phyloP scores from a whole-genome alignment of 371 early-diverging fungal genomes.

The Amoeboaphelidium protococcarum region DNA sequence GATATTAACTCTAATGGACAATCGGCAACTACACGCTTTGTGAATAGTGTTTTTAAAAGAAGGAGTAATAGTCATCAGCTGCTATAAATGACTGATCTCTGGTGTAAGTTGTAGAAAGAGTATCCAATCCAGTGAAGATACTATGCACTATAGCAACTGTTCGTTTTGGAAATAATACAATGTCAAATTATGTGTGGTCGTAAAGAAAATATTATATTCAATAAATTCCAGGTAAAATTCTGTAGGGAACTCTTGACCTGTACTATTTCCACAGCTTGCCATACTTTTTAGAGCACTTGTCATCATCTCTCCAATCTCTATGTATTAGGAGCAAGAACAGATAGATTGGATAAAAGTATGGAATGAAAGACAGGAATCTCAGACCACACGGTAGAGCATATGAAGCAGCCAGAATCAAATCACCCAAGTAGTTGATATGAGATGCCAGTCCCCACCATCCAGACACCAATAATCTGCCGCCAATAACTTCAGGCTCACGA shows the following conservation, averaged over 20 bases:
- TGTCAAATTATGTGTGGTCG: too few species aligned
- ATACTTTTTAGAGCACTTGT: slow-evolving; percentile 3
- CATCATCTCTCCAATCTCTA: slow-evolving; percentile 1
- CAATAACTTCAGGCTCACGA: too few species aligned
- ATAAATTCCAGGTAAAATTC: slow-evolving; percentile 5
- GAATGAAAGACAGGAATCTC: slow-evolving; percentile 40
- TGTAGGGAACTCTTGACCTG: not conserved
- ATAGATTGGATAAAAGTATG: slow-evolving; percentile 53
- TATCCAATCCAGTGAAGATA: too few species aligned
- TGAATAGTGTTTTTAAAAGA: too few species aligned
- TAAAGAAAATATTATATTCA: slow-evolving; percentile 5
- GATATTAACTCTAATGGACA: too few species aligned
- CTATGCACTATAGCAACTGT: too few species aligned
- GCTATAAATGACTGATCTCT: too few species aligned
- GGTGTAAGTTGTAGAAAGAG: too few species aligned
- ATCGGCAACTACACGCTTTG: too few species aligned
- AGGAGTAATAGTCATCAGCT: too few species aligned
- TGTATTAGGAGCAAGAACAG: slow-evolving; percentile 1
- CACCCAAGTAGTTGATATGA: slow-evolving; percentile 76
- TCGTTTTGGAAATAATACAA: too few species aligned
- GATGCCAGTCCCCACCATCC: slow-evolving; percentile 85
- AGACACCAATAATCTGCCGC: slow-evolving; percentile 41
- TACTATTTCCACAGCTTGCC: slow-evolving; percentile 4
- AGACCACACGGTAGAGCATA: slow-evolving; percentile 62
- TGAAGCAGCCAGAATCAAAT: slow-evolving; percentile 57